These are phyloP conservation scores for Trichoderma orchidacearum DNA, from an alignment of 495 filamentous ascomycete species.

Conservation along the genomic window DNA sequence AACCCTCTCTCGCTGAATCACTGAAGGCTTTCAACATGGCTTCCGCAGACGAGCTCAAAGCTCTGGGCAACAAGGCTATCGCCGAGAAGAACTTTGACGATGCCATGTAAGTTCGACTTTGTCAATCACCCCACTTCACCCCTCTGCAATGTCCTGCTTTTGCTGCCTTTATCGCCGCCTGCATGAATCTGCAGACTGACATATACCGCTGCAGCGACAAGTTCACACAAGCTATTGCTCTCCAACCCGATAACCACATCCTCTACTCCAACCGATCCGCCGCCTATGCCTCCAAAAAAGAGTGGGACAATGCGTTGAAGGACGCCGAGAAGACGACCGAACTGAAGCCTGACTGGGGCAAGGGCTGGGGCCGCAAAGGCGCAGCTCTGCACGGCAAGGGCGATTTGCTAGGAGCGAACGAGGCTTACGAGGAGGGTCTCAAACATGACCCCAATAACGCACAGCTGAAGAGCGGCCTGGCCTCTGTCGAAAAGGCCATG, in stretches of 20 bases:
- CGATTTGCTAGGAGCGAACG: constrained; percentile 69
- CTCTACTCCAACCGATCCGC: constrained; percentile 96
- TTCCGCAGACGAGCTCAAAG: constrained; percentile 61
- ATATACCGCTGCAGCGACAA: constrained; percentile 48
- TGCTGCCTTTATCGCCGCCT: neutral
- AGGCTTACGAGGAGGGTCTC: constrained; percentile 84
- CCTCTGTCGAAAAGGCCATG: constrained; percentile 76
- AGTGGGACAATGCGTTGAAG: constrained; percentile 69
- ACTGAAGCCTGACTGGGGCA: constrained; percentile 96
- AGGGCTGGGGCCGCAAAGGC: constrained; percentile 87
- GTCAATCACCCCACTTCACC: constrained; percentile 6
- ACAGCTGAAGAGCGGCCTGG: constrained; percentile 78
- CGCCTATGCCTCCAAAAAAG: constrained; percentile 81
- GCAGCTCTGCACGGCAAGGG: constrained; percentile 77
- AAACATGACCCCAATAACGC: constrained; percentile 86
- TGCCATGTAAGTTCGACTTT: constrained; percentile 59
- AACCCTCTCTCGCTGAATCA: too few relatives aligned
- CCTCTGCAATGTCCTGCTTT: constrained; percentile 3
- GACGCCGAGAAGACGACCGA: constrained; percentile 89
- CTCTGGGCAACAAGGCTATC: constrained; percentile 96
- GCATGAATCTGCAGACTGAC: neutral
- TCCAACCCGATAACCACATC: constrained; percentile 83
- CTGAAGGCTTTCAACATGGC: constrained; percentile 25
- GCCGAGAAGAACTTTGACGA: constrained; percentile 90
- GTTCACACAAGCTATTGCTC: constrained; percentile 84